Base-by-base conservation (phyloP, 805 yeast genomes). In the Saturnispora serradocipensis region DNA sequence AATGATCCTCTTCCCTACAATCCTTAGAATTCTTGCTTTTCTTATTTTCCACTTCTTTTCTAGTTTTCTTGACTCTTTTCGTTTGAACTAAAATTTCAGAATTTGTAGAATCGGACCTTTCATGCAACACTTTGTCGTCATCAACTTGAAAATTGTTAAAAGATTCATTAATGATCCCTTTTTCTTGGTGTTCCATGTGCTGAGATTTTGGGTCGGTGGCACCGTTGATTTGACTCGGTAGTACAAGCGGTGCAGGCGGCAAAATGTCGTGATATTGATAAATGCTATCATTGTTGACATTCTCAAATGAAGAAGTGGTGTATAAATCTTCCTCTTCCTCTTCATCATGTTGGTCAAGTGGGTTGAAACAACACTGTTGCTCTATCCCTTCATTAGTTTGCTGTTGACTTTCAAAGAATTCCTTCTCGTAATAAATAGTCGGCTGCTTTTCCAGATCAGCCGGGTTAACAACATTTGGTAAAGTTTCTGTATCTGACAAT, bases 1-100 rank as follows among this genome's bases (percentile, higher is more conserved):
- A 74, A 57, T 84, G 84, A 53, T 70, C 72, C 43, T 61, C 67
- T 4, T 50, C 49, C 18, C 49, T 48, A 16, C 35, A 55, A 32
- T 52, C 53, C 24, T 42, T n/a, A 7, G 24, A 15, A n/a, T 11
- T 20, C 4, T 42, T 43, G 13, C 39, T 15, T 40, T 40, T 38
- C n/a, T 36, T 16, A n/a, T 38, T 25, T 48, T 45, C 18, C 13
- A 7, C 16, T 34, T 28, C 38, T 42, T 51, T 51, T 43, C 53
- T 53, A 22, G 45, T 13, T 45, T 48, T 51, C 32, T 52, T 46
- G 10, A 27, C 42, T 36, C 43, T 38, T n/a, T 35, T 46, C 18
- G 36, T 43, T 20, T 36, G 34, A 10, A 34, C 15, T 7, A 38
- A 22, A 30, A 38, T 38, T 6, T 28, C 38, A 16, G 52, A 50